These are phyloP conservation scores for Nematodospora anomalae DNA, from an alignment of 1,139 yeast species.

Conservation along the genomic window DNA sequence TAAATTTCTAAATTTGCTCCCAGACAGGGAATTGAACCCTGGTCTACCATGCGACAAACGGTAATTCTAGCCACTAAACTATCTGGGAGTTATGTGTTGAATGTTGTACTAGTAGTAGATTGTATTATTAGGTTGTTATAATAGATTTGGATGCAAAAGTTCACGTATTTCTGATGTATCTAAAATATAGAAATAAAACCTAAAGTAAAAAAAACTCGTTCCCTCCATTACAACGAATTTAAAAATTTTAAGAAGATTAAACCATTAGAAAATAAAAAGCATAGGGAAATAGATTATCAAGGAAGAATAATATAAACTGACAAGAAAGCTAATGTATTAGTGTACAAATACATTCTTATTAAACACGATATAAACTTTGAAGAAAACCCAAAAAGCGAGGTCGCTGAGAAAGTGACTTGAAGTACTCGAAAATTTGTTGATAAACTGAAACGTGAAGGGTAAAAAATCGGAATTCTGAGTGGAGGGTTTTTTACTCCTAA, in stretches of 20 bases:
- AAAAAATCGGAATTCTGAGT: no score
- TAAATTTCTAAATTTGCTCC: no score
- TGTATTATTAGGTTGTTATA: no score
- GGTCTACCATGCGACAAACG: conserved; percentile 16
- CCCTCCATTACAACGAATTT: not conserved
- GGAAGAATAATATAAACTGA: not conserved
- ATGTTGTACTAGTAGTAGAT: no score
- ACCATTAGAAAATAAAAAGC: not conserved
- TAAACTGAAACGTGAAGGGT: no score
- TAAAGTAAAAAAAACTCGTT: not conserved
- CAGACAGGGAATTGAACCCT: conserved; percentile 15
- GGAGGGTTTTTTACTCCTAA: no score
- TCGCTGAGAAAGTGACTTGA: no score
- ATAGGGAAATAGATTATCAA: not conserved
- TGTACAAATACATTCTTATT: no score
- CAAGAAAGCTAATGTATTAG: not conserved
- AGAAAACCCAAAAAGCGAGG: no score
- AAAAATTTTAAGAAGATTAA: not conserved
- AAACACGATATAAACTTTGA: not conserved
- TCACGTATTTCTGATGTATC: no score
- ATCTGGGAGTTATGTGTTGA: conserved; percentile 14
- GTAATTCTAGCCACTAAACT: conserved; percentile 18
- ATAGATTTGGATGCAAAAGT: no score
- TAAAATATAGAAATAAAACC: not conserved
- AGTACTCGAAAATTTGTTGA: no score